phyloP scores from a whole-genome alignment of 305 asterid species.

The Fraxinus angustifolia region DNA sequence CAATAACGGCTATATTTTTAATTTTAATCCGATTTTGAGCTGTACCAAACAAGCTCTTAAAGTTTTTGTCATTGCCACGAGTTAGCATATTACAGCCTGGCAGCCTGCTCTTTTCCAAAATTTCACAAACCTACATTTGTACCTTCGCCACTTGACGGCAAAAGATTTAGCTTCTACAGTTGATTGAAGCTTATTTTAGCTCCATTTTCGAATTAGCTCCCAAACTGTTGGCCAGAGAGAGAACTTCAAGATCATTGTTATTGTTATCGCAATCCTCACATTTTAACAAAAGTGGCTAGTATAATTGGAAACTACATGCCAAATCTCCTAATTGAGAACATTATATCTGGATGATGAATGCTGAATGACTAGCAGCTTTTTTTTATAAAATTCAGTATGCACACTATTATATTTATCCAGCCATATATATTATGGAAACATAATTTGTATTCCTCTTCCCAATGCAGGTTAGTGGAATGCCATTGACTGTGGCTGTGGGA shows the following conservation, averaged over 20 bases:
- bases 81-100: background rate
- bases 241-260: background rate
- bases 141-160: background rate
- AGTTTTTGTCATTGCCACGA: background rate
- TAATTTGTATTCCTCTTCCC: constrained; percentile 8
- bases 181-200: background rate
- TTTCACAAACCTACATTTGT: background rate
- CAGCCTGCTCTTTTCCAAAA: background rate
- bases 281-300: constrained; percentile 1
- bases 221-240: background rate
- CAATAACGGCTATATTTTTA: too few relatives aligned
- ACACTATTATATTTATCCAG: constrained; percentile 2
- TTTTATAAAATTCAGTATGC: background rate
- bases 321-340: constrained; percentile 1
- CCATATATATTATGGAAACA: constrained; percentile 9
- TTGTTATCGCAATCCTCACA: background rate
- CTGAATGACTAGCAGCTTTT: constrained; percentile 6
- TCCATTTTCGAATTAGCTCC: background rate
- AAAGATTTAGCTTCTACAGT: background rate
- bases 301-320: background rate
- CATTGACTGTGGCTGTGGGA: constrained; percentile 88
- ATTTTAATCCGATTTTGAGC: too few relatives aligned
- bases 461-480: constrained; percentile 78
- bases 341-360: constrained; percentile 14
- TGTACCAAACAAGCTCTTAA: background rate